Percentiles rank a stretch among this genome's conserved stretches.
phyloP scores from a whole-genome alignment of 495 filamentous ascomycete genomes.

The Penicillium dipodomyicola region DNA sequence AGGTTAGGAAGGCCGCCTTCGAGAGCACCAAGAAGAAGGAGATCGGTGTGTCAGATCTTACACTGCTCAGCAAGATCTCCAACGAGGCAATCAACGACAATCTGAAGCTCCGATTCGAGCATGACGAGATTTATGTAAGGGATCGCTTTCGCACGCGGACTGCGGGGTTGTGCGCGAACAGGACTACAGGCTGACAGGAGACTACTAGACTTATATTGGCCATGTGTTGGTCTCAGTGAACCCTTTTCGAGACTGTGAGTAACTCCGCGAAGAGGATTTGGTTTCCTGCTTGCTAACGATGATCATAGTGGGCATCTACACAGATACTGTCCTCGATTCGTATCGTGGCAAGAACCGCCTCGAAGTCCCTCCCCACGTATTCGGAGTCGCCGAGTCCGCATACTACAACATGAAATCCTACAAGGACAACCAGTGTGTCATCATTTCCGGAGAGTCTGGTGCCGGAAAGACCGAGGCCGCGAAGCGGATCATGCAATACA shows the following conservation, averaged over 20 bases:
- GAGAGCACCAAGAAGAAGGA: constrained; percentile 98
- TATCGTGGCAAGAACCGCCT: constrained; percentile 96
- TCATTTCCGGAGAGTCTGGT: constrained; percentile 98
- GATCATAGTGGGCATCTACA: constrained; percentile 86
- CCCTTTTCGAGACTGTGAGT: constrained; percentile 87
- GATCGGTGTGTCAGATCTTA: constrained; percentile 96
- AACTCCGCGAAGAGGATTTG: constrained; percentile 12
- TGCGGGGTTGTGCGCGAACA: constrained; percentile 25
- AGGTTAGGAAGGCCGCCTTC: constrained; percentile 92
- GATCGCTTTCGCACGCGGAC: constrained; percentile 13
- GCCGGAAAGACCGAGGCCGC: constrained; percentile 99
- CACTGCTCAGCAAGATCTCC: constrained; percentile 94
- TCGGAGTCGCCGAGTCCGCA: constrained; percentile 90
- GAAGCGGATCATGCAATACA: constrained; percentile 99
- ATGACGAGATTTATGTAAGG: constrained; percentile 91
- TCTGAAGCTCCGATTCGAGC: constrained; percentile 93
- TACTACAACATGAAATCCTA: constrained; percentile 99
- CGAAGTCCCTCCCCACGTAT: constrained; percentile 95
- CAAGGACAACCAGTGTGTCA: constrained; percentile 98
- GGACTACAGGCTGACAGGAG: constrained; percentile 27
- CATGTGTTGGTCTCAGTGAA: constrained; percentile 99
- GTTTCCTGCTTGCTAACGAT: constrained; percentile 16
- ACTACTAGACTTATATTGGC: constrained; percentile 87
- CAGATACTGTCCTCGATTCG: constrained; percentile 82
- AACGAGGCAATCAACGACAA: constrained; percentile 99